A percentile compares a stretch with the other conserved stretches of the same genome.
phyloP scores from a whole-genome alignment of 2,329 filamentous ascomycete species.

The Paecilomyces variotii region DNA sequence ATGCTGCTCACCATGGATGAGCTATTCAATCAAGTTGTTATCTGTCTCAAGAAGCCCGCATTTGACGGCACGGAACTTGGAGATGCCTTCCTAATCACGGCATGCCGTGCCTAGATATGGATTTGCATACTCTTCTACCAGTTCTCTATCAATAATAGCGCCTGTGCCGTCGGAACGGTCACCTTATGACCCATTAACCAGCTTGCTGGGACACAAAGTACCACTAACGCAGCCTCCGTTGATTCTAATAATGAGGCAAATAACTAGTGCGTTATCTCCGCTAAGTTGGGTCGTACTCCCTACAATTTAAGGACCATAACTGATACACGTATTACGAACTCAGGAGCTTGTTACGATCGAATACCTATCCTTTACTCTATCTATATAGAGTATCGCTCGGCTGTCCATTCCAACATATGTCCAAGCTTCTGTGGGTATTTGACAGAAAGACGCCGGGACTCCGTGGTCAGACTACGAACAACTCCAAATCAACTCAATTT shows the following conservation, averaged over 20 bases:
- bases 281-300: no score
- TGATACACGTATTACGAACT: no score
- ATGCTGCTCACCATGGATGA: no score
- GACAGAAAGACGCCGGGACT: background rate
- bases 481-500: background rate
- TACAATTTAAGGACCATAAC: no score
- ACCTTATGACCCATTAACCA: background rate
- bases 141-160: background rate
- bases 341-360: background rate
- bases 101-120: background rate
- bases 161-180: background rate
- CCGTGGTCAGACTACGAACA: background rate
- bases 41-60: background rate
- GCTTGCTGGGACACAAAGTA: background rate
- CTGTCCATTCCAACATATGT: background rate
- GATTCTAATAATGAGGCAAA: background rate
- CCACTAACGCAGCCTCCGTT: background rate
- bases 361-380: background rate
- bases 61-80: background rate
- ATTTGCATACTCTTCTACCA: background rate
- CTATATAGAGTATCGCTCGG: background rate
- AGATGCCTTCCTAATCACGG: background rate
- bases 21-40: no score
- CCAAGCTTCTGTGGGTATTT: background rate
- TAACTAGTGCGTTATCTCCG: background rate